phyloP scores from a whole-genome alignment of 176 grass and related monocot genomes.

The Juncus effusus region DNA sequence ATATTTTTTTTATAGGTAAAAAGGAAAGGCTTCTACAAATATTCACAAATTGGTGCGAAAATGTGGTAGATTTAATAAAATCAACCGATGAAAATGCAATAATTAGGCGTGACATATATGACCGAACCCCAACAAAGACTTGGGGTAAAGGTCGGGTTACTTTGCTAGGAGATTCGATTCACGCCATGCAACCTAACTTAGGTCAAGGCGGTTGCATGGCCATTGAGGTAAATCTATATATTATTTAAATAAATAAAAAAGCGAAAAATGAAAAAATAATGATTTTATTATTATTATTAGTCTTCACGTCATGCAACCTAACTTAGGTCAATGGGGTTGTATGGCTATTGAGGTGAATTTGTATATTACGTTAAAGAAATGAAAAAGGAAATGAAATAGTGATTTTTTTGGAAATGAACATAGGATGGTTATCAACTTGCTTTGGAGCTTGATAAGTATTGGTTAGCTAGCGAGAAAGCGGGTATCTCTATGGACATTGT shows the following conservation, averaged over 20 bases:
- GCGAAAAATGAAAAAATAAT: too few relatives aligned
- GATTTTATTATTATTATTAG: not conserved
- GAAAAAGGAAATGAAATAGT: too few relatives aligned
- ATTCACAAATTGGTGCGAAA: too few relatives aligned
- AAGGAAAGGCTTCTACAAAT: too few relatives aligned
- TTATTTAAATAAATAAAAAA: too few relatives aligned
- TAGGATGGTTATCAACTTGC: slow-evolving; percentile 98
- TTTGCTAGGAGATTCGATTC: slow-evolving; percentile 96
- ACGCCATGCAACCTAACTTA: slow-evolving; percentile 99
- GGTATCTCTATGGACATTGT: slow-evolving; percentile 61
- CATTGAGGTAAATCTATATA: slow-evolving; percentile 64
- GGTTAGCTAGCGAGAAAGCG: slow-evolving; percentile 59
- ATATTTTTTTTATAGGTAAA: too few relatives aligned
- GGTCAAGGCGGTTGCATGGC: slow-evolving; percentile 99
- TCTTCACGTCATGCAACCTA: too few relatives aligned
- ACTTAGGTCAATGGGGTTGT: too few relatives aligned
- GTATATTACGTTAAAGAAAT: too few relatives aligned
- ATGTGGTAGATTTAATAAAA: slow-evolving; percentile 26
- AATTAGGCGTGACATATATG: slow-evolving; percentile 90
- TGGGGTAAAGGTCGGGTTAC: slow-evolving; percentile 96
- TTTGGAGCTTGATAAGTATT: slow-evolving; percentile 87
- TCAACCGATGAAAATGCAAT: slow-evolving; percentile 85
- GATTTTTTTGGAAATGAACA: slow-evolving; percentile 1
- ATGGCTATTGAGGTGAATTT: too few relatives aligned
- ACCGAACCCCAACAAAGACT: slow-evolving; percentile 62